A percentile compares a stretch with the other conserved stretches of the same genome.
phyloP scores from a whole-genome alignment of 228 moss, liverwort and hornwort species.

The Sphagnum magellanicum region DNA sequence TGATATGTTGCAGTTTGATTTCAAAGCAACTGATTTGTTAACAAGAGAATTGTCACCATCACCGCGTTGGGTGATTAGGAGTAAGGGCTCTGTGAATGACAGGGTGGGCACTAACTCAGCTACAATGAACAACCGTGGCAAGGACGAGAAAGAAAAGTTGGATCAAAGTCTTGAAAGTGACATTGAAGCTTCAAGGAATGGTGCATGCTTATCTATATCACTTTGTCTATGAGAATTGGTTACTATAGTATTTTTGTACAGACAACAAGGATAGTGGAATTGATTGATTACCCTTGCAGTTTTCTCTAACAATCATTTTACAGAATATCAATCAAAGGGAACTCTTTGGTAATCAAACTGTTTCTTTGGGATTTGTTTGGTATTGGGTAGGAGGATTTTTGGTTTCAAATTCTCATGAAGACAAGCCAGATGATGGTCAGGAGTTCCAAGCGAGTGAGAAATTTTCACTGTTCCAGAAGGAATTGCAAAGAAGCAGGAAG shows the following conservation, averaged over 20 bases:
- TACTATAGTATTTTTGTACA: background rate
- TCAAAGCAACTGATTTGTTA: too few species aligned
- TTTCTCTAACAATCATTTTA: background rate
- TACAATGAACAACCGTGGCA: too few species aligned
- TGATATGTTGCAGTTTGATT: too few species aligned
- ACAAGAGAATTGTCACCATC: too few species aligned
- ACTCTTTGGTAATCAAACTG: background rate
- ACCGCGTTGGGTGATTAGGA: too few species aligned
- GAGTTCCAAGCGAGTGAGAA: slow-evolving; percentile 7
- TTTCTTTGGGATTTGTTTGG: background rate
- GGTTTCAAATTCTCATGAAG: slow-evolving; percentile 13
- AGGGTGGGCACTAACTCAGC: too few species aligned
- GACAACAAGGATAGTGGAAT: background rate
- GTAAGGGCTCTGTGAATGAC: too few species aligned
- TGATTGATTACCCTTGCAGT: background rate
- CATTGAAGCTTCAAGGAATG: slow-evolving; percentile 12
- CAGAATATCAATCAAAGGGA: background rate
- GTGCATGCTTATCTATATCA: slow-evolving; percentile 4
- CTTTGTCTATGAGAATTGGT: background rate
- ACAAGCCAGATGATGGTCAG: slow-evolving; percentile 13
- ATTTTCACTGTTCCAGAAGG: slow-evolving; percentile 5
- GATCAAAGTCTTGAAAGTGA: slow-evolving; percentile 2
- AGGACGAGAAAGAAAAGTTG: too few species aligned
- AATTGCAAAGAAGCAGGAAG: slow-evolving; percentile 21
- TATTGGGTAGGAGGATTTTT: slow-evolving; percentile 15